These are phyloP conservation scores for Skeletonema tropicum DNA, from an alignment of 108 stramenopile species.

Conservation along the genomic window DNA sequence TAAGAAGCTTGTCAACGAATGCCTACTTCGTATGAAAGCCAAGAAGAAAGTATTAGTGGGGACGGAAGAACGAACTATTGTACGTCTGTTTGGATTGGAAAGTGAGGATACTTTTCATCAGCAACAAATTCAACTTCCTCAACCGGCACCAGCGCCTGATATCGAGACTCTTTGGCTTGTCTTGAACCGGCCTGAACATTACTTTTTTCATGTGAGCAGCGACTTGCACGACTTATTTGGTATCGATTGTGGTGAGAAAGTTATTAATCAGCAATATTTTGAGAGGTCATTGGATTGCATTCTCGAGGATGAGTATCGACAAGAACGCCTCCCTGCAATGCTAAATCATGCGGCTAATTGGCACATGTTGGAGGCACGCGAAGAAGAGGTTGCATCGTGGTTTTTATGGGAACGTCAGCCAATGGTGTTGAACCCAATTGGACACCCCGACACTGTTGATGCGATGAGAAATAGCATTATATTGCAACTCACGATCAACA, in stretches of 20 bases:
- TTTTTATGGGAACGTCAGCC: constrained; percentile 14
- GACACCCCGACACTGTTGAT: background rate
- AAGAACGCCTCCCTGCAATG: constrained; percentile 17
- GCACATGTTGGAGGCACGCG: constrained; percentile 4
- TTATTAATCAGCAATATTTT: background rate
- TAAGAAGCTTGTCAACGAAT: constrained; percentile 18
- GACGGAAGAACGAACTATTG: constrained; percentile 14
- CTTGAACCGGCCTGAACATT: constrained; percentile 21
- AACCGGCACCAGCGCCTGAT: constrained; percentile 22
- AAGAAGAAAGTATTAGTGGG: constrained; percentile 21
- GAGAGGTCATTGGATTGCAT: constrained; percentile 1
- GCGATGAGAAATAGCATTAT: constrained; percentile 13
- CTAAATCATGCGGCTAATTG: constrained; percentile 11
- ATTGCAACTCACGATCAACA: constrained; percentile 30
- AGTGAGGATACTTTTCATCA: constrained; percentile 7
- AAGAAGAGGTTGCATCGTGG: constrained; percentile 22
- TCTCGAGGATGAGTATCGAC: constrained; percentile 17
- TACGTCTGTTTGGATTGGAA: constrained; percentile 25
- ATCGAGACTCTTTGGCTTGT: constrained; percentile 13
- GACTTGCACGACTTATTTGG: constrained; percentile 16
- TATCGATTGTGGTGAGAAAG: background rate
- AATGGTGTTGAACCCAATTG: background rate
- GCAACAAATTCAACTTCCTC: constrained; percentile 2
- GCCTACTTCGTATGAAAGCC: constrained; percentile 17
- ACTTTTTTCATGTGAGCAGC: constrained; percentile 6